Conservation (phyloP, 331 rosid species). For the Ulmus americana region DNA sequence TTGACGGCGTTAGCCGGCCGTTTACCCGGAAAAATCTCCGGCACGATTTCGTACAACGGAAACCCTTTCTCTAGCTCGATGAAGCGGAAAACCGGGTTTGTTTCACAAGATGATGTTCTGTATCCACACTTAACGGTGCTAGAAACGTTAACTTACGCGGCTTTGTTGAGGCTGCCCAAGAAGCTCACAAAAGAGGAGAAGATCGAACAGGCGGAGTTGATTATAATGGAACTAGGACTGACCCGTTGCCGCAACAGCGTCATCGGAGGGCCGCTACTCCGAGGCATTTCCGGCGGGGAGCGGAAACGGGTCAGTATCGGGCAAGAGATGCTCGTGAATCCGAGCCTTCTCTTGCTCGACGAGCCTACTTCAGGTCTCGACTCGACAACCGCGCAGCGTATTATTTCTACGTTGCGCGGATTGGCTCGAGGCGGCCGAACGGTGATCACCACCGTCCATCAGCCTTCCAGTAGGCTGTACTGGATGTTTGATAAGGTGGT, state of each 20-base stretch:
- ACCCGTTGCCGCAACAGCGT: constrained; percentile 49
- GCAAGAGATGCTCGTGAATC: constrained; percentile 85
- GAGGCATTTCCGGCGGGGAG: constrained; percentile 89
- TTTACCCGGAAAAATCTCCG: constrained; percentile 52
- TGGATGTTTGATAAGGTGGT: constrained; percentile 79
- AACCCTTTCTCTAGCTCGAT: constrained; percentile 38
- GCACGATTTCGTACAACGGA: constrained; percentile 61
- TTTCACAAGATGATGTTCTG: constrained; percentile 69
- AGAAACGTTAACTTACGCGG: constrained; percentile 65
- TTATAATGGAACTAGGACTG: constrained; percentile 57
- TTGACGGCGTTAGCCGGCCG: constrained; percentile 68
- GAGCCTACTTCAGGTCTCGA: constrained; percentile 94
- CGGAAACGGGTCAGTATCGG: constrained; percentile 84
- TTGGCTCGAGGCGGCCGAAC: constrained; percentile 76
- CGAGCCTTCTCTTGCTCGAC: constrained; percentile 71
- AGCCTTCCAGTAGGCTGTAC: constrained; percentile 78
- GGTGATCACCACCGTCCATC: constrained; percentile 73
- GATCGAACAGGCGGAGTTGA: constrained; percentile 44
- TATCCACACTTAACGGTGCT: constrained; percentile 82
- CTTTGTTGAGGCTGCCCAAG: constrained; percentile 61
- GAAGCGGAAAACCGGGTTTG: constrained; percentile 71
- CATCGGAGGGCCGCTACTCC: constrained; percentile 48
- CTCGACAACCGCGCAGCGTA: constrained; percentile 75
- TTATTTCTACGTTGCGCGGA: constrained; percentile 34
- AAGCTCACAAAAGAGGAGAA: constrained; percentile 48